phyloP scores from a whole-genome alignment of 1,139 yeast genomes.

The Magnusiomyces paraingens region DNA sequence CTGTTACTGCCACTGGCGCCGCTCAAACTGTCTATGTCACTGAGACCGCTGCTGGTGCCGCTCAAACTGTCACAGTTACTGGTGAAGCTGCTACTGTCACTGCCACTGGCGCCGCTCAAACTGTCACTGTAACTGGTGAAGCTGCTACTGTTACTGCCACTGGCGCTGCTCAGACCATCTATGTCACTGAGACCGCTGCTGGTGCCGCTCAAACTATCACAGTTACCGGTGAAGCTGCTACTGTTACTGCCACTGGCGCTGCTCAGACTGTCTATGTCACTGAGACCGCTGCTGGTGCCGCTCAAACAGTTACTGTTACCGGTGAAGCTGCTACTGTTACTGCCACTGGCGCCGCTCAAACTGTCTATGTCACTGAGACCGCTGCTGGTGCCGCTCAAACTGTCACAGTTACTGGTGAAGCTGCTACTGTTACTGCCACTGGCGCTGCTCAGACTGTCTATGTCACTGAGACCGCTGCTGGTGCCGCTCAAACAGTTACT shows the following conservation, averaged over 20 bases:
- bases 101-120: neutral
- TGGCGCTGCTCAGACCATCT: constrained; percentile 5
- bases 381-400: constrained; percentile 1
- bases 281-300: constrained; percentile 3
- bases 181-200: neutral
- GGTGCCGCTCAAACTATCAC: constrained; percentile 5
- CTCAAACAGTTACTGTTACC: constrained; percentile 9
- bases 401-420: neutral
- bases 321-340: constrained; percentile 3
- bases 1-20: neutral
- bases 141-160: constrained; percentile 1
- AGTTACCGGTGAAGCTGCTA: constrained; percentile 1
- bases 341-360: neutral
- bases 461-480: neutral
- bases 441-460: constrained; percentile 4
- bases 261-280: neutral
- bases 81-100: constrained; percentile 4
- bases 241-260: neutral
- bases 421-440: constrained; percentile 7
- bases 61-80: neutral
- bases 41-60: neutral
- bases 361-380: neutral
- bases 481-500: constrained; percentile 1
- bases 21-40: neutral
- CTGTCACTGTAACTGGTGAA: neutral